Conservation (phyloP, 495 filamentous ascomycete genomes). For the Penicillium argentinense region DNA sequence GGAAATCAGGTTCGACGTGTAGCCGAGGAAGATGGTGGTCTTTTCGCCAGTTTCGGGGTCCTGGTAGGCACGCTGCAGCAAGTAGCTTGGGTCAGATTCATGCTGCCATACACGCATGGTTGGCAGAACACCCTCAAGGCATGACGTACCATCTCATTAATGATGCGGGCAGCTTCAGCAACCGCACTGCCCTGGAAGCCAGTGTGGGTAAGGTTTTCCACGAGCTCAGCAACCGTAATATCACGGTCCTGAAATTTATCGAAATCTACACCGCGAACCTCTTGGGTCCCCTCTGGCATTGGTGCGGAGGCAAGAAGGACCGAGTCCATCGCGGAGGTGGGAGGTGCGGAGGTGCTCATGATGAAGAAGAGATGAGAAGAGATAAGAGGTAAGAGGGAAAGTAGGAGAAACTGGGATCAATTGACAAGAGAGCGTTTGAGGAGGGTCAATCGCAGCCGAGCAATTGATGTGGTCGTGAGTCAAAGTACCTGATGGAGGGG, state of each 20-base stretch:
- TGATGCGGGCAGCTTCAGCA: constrained; percentile 78
- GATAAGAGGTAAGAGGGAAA: background rate
- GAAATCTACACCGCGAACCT: constrained; percentile 88
- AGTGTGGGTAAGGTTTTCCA: constrained; percentile 78
- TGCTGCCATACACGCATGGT: background rate
- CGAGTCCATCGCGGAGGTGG: constrained; percentile 71
- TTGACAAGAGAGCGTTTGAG: background rate
- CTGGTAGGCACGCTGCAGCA: constrained; percentile 64
- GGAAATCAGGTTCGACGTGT: constrained; percentile 95
- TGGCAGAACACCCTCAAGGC: background rate
- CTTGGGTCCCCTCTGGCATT: constrained; percentile 67
- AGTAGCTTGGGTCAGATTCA: background rate
- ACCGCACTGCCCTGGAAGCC: constrained; percentile 92
- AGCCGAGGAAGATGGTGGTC: constrained; percentile 94
- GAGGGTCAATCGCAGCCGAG: no score
- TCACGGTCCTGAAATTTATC: constrained; percentile 68
- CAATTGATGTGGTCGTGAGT: no score
- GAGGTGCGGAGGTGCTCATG: constrained; percentile 42
- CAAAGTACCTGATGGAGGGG: no score
- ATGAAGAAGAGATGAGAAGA: background rate
- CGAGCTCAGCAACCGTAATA: constrained; percentile 82
- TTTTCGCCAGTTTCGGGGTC: constrained; percentile 69
- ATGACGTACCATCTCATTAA: constrained; percentile 83
- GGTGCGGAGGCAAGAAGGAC: constrained; percentile 87
- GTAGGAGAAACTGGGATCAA: background rate